Base-by-base conservation (phyloP, 306 rosid species). In the Lupinus albus region DNA sequence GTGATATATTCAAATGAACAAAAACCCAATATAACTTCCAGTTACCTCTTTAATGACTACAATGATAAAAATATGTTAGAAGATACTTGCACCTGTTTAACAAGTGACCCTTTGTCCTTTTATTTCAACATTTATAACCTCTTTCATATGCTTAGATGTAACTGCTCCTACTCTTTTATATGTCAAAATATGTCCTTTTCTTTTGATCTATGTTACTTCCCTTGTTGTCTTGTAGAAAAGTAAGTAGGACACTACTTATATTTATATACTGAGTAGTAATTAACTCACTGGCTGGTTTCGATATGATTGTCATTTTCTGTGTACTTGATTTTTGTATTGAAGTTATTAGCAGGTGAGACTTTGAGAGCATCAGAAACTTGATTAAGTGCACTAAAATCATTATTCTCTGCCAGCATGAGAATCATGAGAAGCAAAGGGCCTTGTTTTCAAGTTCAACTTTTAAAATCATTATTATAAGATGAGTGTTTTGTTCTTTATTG, bases 1-100 rank as follows among this genome's bases (percentile, higher is more conserved):
- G 98, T 89, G 71, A 20, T 69, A 33, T 48, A 76, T 39, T 10
- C 49, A 9, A 21, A 35, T 6, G 8, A 21, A 16, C 13, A 20
- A 35, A 18, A 32, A 17, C 18, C 42, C 4, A 15, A 1, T 6
- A 32, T 7, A 56, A 20, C 3, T 36, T 53, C 50, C 11, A 17
- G 47, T 42, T 47, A 14, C 13, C 42, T 5, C 28, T 64, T 28
- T 10, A 64, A 11, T 7, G 0, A 61, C 44, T 32, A n/a, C 13
- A 10, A 7, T 30, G 68, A 58, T 56, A 67, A 63, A 25, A 42
- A 28, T 30, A 21, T 11, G 8, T 58, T 57, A 20, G 25, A 48
- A 45, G 21, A 21, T 38, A 36, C 15, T 11, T 36, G 36, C 30
- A 5, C 9, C 21, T 71, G 49, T 35, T n/a, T 38, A 25, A 61